A percentile compares a stretch with the other conserved stretches of the same genome.
Conservation (phyloP, 495 filamentous ascomycete species). For the Penicillium goetzii region DNA sequence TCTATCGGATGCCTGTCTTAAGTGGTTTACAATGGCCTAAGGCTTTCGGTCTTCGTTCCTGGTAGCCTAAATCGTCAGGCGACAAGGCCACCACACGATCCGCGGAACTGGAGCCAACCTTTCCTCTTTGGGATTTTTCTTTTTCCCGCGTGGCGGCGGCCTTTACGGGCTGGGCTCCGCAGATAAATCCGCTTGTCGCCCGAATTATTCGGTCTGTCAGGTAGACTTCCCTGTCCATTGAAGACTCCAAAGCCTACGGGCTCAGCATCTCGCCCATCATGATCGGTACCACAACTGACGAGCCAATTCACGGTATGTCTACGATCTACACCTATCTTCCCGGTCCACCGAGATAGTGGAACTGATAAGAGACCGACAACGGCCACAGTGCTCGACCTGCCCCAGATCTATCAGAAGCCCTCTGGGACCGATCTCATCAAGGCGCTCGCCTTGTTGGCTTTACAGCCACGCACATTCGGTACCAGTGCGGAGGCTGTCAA, state of each 20-base stretch:
- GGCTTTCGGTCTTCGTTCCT: background rate
- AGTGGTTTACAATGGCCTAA: background rate
- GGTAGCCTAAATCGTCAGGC: background rate
- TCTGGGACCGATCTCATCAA: constrained; percentile 50
- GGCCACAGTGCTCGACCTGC: constrained; percentile 55
- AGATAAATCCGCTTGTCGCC: constrained; percentile 11
- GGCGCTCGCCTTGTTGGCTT: constrained; percentile 46
- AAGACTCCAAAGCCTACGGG: background rate
- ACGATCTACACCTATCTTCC: constrained; percentile 17
- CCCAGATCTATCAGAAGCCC: constrained; percentile 55
- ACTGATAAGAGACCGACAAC: constrained; percentile 43
- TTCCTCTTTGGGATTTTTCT: constrained; percentile 51
- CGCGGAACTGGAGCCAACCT: constrained; percentile 42
- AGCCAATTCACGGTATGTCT: constrained; percentile 50
- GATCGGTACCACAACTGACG: constrained; percentile 44
- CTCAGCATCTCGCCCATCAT: constrained; percentile 28
- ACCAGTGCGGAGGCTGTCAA: constrained; percentile 38
- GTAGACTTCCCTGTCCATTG: background rate
- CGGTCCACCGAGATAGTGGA: constrained; percentile 29
- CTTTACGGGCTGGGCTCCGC: constrained; percentile 15
- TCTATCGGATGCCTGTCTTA: background rate
- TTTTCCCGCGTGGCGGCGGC: constrained; percentile 29
- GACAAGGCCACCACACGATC: constrained; percentile 22
- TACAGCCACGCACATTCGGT: constrained; percentile 46
- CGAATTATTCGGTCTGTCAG: background rate